Evolutionary conservation across 108 stramenopile species (phyloP).

Genomic region (Stephanodiscus triporus): DNA sequence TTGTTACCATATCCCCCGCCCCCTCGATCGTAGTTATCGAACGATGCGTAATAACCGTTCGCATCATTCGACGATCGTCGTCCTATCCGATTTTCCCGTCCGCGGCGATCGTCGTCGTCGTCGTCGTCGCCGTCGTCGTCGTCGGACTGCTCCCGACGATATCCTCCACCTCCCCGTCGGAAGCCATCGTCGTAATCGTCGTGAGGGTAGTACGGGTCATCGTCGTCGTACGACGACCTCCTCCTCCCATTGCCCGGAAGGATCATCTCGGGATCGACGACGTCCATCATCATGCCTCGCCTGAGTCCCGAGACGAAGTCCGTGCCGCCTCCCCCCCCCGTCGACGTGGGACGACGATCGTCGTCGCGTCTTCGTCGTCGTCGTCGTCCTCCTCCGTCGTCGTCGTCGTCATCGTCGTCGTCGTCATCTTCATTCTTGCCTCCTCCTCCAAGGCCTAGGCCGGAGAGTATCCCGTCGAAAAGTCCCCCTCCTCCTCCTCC

Average conservation of each 20-base stretch:
- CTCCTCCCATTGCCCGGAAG: not conserved
- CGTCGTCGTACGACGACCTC: not conserved
- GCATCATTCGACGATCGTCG: not conserved
- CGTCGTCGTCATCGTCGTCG: not conserved
- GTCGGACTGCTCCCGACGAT: too few relatives aligned
- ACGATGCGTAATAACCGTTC: too few relatives aligned
- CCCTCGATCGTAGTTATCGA: too few relatives aligned
- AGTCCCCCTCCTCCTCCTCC: slow-evolving; percentile 7
- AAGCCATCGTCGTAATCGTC: not conserved
- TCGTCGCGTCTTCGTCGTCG: not conserved
- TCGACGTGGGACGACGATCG: too few relatives aligned
- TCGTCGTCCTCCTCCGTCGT: not conserved
- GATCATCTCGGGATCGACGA: too few relatives aligned
- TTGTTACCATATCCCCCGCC: not conserved
- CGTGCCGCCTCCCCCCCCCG: not conserved
- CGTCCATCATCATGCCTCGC: slow-evolving; percentile 1
- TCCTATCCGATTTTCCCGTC: not conserved
- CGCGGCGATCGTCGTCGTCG: not conserved
- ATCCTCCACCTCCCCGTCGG: not conserved
- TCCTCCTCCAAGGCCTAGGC: not conserved
- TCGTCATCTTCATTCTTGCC: not conserved
- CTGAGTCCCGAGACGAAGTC: slow-evolving; percentile 9
- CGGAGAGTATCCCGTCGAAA: slow-evolving; percentile 12
- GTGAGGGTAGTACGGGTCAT: not conserved
- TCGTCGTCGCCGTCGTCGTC: not conserved